Evolutionary conservation across 2,329 filamentous ascomycete genomes (phyloP).

Genomic region (Beauveria australis): DNA sequence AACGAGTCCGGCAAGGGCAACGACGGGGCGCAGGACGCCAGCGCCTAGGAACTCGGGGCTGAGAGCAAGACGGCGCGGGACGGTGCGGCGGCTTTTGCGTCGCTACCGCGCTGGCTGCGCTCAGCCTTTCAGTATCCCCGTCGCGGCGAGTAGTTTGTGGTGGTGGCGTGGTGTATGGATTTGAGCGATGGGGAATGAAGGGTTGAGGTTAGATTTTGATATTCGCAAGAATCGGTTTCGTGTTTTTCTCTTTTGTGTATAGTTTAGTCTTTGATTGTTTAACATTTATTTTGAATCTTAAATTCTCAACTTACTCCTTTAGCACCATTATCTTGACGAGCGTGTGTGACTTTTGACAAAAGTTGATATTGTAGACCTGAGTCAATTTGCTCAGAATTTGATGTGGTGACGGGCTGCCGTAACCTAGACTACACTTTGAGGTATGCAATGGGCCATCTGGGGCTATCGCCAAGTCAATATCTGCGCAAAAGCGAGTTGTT

Average conservation of each 20-base stretch:
- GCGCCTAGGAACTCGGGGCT: slow-evolving; percentile 4
- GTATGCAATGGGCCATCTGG: no score
- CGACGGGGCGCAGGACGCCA: not conserved
- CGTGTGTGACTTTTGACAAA: no score
- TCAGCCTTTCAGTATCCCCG: slow-evolving; percentile 1
- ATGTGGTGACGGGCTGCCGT: no score
- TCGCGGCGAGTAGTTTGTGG: not conserved
- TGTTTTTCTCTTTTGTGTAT: not conserved
- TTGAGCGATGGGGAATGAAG: not conserved
- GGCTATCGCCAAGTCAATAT: no score
- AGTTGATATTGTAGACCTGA: no score
- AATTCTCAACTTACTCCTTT: not conserved
- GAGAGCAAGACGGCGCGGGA: not conserved
- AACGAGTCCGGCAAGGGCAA: not conserved
- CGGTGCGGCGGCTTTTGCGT: not conserved
- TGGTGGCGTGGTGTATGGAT: not conserved
- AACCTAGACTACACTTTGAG: no score
- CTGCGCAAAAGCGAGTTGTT: no score
- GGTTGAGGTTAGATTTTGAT: not conserved
- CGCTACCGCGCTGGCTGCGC: slow-evolving; percentile 8
- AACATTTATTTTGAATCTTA: not conserved
- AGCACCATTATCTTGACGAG: no score
- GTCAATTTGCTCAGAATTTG: no score
- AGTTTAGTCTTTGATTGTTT: not conserved
- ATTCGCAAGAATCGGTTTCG: not conserved